These are phyloP conservation scores for Claviceps quebecensis DNA, from an alignment of 2,329 filamentous ascomycete species.

Conservation along the genomic window DNA sequence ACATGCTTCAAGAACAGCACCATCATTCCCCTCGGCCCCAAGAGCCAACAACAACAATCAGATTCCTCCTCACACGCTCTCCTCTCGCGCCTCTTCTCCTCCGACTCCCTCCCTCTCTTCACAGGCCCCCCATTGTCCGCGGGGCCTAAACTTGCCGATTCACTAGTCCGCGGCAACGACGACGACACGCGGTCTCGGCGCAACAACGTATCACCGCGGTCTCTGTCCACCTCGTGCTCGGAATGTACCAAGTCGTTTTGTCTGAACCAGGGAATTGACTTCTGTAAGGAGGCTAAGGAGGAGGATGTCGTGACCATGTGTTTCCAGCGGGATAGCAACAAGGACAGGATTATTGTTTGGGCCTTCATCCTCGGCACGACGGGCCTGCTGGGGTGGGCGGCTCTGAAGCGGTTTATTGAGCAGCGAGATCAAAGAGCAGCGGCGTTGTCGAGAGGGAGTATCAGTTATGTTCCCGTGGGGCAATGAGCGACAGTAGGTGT, in stretches of 20 bases:
- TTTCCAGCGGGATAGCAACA: slow-evolving; percentile 53
- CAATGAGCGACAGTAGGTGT: neutral
- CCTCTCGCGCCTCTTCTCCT: slow-evolving; percentile 10
- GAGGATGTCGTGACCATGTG: slow-evolving; percentile 48
- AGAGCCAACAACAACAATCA: slow-evolving; percentile 17
- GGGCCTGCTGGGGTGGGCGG: slow-evolving; percentile 47
- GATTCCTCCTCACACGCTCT: slow-evolving; percentile 9
- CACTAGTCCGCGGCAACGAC: neutral
- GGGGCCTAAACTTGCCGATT: neutral
- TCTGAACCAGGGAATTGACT: slow-evolving; percentile 43
- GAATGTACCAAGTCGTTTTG: slow-evolving; percentile 54
- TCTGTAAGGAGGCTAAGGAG: slow-evolving; percentile 48
- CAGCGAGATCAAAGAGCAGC: slow-evolving; percentile 19
- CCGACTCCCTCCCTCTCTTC: slow-evolving; percentile 7
- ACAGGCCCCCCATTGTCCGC: slow-evolving; percentile 9
- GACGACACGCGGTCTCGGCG: neutral
- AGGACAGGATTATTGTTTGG: slow-evolving; percentile 54
- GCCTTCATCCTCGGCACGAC: slow-evolving; percentile 45
- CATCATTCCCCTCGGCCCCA: slow-evolving; percentile 45
- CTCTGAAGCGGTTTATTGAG: slow-evolving; percentile 33
- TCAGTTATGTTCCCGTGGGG: slow-evolving; percentile 15
- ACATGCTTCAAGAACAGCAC: slow-evolving; percentile 58
- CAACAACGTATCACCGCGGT: slow-evolving; percentile 14
- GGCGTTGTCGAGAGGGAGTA: slow-evolving; percentile 15
- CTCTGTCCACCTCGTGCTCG: slow-evolving; percentile 35